These are phyloP conservation scores for Leptographium wingfieldii DNA, from an alignment of 2,329 filamentous ascomycete genomes.

Conservation along the genomic window DNA sequence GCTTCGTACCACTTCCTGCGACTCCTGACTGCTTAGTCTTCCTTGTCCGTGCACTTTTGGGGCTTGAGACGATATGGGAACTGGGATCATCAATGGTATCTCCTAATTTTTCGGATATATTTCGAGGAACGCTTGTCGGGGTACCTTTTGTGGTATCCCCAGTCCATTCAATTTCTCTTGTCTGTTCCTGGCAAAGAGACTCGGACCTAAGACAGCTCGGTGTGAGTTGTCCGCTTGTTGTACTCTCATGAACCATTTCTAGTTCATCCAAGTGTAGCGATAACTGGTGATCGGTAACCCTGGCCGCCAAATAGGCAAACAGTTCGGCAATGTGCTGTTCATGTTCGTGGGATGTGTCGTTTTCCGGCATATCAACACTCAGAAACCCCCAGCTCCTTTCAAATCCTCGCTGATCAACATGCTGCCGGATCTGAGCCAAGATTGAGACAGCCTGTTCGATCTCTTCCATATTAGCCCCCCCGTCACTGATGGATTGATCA, in stretches of 20 bases:
- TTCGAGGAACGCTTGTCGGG: background rate
- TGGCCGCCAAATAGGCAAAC: constrained; percentile 3
- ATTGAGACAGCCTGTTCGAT: constrained; percentile 4
- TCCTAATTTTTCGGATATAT: background rate
- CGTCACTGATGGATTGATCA: background rate
- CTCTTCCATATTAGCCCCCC: constrained; percentile 3
- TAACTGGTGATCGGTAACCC: background rate
- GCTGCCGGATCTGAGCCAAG: constrained; percentile 4
- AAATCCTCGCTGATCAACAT: background rate
- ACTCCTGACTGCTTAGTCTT: too few species aligned
- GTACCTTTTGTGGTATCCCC: background rate
- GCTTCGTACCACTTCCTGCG: background rate
- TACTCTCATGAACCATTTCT: background rate
- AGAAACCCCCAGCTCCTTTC: background rate
- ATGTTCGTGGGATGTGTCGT: constrained; percentile 3
- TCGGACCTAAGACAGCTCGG: background rate
- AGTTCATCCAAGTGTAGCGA: background rate
- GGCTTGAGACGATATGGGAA: background rate
- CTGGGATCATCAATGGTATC: background rate
- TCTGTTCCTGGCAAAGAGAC: too few species aligned
- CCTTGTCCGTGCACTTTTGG: background rate
- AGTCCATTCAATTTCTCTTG: background rate
- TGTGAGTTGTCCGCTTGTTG: background rate
- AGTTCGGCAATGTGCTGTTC: constrained; percentile 6
- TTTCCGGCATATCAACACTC: background rate